A percentile compares a stretch with the other conserved stretches of the same genome.
Evolutionary conservation across 1,139 yeast species (phyloP).

Genomic region (Kodamaea plutei): DNA sequence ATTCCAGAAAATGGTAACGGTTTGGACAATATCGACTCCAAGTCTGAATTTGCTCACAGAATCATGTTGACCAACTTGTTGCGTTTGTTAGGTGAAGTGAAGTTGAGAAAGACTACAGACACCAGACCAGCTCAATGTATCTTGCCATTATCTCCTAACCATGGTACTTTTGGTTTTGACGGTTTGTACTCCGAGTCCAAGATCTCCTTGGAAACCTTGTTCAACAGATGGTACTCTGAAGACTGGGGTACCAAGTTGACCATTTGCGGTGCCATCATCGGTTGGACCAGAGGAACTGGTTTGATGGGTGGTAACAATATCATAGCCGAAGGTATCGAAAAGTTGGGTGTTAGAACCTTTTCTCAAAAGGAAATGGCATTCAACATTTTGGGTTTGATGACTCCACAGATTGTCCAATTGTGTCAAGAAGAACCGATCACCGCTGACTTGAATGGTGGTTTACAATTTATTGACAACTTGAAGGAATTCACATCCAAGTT

Average conservation of each 20-base stretch:
- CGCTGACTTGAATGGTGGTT: constrained; percentile 98
- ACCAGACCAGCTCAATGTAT: constrained; percentile 98
- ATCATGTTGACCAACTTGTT: constrained; percentile 94
- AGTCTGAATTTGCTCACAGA: constrained; percentile 96
- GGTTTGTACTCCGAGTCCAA: constrained; percentile 98
- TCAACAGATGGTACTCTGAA: constrained; percentile 98
- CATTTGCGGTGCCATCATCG: constrained; percentile 95
- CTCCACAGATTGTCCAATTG: constrained; percentile 77
- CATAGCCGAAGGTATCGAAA: constrained; percentile 96
- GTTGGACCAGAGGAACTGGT: constrained; percentile 99
- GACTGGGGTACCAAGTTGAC: constrained; percentile 94
- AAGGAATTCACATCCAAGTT: constrained; percentile 81
- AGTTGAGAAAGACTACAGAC: constrained; percentile 78
- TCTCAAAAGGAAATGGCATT: constrained; percentile 99
- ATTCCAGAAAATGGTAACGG: constrained; percentile 98
- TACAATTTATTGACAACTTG: constrained; percentile 87
- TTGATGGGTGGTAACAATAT: constrained; percentile 96
- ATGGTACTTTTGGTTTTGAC: constrained; percentile 96
- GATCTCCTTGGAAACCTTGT: constrained; percentile 87
- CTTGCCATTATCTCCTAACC: constrained; percentile 95
- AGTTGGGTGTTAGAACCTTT: constrained; percentile 94
- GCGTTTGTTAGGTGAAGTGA: constrained; percentile 87
- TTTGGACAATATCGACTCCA: constrained; percentile 86
- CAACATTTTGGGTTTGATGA: constrained; percentile 89
- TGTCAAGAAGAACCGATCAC: constrained; percentile 93